Percentiles rank a stretch among this genome's conserved stretches.
Conservation (phyloP, 768 basidiomycete species). For the Plicaturopsis crispa region DNA sequence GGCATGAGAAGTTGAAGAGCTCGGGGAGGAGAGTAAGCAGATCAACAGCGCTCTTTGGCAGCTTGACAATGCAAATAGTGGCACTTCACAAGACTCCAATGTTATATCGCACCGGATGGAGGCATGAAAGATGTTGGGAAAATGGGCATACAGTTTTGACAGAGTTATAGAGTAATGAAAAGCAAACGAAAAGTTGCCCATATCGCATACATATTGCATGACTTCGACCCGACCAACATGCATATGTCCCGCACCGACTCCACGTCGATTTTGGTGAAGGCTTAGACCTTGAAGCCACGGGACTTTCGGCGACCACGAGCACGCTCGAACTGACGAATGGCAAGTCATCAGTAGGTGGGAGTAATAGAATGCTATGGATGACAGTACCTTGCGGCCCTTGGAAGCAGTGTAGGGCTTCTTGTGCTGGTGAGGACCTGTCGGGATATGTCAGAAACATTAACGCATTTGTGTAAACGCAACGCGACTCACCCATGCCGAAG, state of each 20-base stretch:
- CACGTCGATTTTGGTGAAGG: slow-evolving; percentile 24
- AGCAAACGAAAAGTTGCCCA: slow-evolving; percentile 16
- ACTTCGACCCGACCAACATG: slow-evolving; percentile 14
- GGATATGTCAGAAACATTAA: not conserved
- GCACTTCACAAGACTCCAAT: no score
- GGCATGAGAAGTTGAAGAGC: no score
- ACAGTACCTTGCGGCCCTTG: slow-evolving; percentile 85
- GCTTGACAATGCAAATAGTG: no score
- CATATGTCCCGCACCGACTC: slow-evolving; percentile 18
- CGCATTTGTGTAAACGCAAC: not conserved
- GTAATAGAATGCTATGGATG: not conserved
- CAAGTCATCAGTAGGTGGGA: slow-evolving; percentile 4
- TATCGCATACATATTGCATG: slow-evolving; percentile 23
- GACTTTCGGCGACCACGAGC: slow-evolving; percentile 99
- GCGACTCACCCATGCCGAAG: slow-evolving; percentile 80
- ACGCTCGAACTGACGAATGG: slow-evolving; percentile 73
- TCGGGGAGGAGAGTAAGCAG: no score
- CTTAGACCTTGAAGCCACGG: slow-evolving; percentile 92
- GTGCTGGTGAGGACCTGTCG: slow-evolving; percentile 83
- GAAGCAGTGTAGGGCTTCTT: slow-evolving; percentile 95
- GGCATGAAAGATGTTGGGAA: no score
- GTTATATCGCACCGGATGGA: no score
- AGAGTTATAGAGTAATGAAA: slow-evolving; percentile 11
- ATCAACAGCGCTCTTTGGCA: no score
- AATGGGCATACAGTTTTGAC: slow-evolving; percentile 1